Evolutionary conservation across 768 basidiomycete genomes (phyloP), one percentile per base, ranked within the genome.

Genomic region (Mycena pura): DNA sequence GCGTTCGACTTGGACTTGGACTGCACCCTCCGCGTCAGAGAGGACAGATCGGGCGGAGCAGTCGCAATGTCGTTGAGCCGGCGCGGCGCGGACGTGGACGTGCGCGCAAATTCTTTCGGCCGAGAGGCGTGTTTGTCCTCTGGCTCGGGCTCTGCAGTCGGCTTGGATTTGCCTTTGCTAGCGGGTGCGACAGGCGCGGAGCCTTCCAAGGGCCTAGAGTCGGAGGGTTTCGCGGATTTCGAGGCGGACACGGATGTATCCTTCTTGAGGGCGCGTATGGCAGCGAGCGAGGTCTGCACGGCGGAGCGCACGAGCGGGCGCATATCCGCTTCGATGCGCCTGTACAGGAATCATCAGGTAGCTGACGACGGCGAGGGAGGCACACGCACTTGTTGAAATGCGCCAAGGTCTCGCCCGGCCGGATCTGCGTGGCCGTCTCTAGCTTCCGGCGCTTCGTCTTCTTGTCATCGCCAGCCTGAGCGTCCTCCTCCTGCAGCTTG

Each of bases 291-390:
- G 0, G 79, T 72, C 63, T 84, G 84, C 50, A 90, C 77, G 0
- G 90, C 89, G 22, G 82, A 75, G 56, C 81, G 84, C 47, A 92
- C 82, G 7, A 86, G 72, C 2, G 86, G 86, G 19, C 87, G 80
- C 83, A 93, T 86, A 65, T 84, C 83, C 49, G 83, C 82, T 70
- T 93, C 92, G 3, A 93, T 90, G 38, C 92, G 83, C 72, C 91
- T 92, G 52, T 3, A 45, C 44, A 28, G 10, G n/a, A 41, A 38
- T 47, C 25, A 25, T 8, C n/a, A 40, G 5, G 17, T 28, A 21
- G 29, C 47, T n/a, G 7, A 49, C 3, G 14, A 36, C 10, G 36
- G 36, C 29, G 19, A 38, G 31, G 34, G 38, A 41, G 25, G 28
- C 32, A 39, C 28, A 72, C 84, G 50, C 66, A 91, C 91, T 85